Base-by-base conservation (phyloP, 176 grass and related monocot genomes). In the Metroxylon sagu region DNA sequence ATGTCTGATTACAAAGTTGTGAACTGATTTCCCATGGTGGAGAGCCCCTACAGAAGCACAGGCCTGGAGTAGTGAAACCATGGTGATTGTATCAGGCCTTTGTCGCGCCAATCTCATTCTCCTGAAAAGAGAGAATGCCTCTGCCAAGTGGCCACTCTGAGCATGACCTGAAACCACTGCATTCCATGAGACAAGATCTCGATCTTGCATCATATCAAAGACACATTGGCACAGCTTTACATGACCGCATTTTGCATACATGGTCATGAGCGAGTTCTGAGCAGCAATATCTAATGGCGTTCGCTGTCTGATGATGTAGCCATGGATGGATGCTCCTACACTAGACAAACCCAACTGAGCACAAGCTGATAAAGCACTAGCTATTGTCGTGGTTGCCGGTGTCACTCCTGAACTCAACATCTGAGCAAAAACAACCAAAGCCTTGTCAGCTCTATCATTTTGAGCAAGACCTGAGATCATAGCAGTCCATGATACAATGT, bases 121-220 rank as follows among this genome's bases (percentile, higher is more conserved):
- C 15, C 8, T 17, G 18, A 73, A 63, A 53, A 73, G 59, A 28
- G 8, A 23, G 59, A 73, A 73, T 5, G 59, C 58, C 59, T 54
- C 59, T 7, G 26, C 28, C 58, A 73, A 61, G 17, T 63, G 59
- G 14, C 70, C 50, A 53, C 62, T 73, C 70, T 73, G 70, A 54
- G 59, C 27, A 29, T 43, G 39, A 50, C 70, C 70, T 4, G 50
- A 73, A 29, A 73, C 49, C 18, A 15, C 58, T 6, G 59, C 60
- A 19, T 73, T 73, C 70, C 70, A 73, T 25, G 70, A 73, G 29
- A 73, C 50, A 18, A 73, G 50, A 28, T 73, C 70, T 54, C 59
- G 26, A 26, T 63, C 70, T 3, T 18, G 50, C 70, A 73, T 62
- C 19, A 17, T 48, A 59, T 73, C 50, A 12, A 73, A 73, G 50